Evolutionary conservation across 306 rosid genomes (phyloP).

Genomic region (Gillenia trifoliata): DNA sequence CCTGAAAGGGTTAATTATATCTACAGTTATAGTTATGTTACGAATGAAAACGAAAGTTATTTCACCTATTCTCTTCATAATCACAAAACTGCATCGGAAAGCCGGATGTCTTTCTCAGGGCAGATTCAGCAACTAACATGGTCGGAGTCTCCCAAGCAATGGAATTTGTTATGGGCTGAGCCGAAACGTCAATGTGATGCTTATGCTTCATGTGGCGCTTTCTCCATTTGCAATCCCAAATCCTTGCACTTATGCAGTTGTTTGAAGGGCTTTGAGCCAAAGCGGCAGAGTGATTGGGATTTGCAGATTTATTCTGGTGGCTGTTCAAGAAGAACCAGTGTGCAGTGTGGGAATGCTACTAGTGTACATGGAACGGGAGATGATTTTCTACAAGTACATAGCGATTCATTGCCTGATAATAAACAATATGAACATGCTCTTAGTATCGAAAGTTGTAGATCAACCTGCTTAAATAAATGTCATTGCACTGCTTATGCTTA

Average conservation of each 20-base stretch:
- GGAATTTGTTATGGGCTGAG: constrained; percentile 43
- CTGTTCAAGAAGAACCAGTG: constrained; percentile 35
- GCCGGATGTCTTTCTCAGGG: constrained; percentile 27
- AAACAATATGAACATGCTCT: constrained; percentile 18
- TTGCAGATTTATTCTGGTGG: constrained; percentile 42
- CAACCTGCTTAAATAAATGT: constrained; percentile 27
- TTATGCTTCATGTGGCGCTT: constrained; percentile 44
- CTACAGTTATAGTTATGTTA: constrained; percentile 30
- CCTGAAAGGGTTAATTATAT: constrained; percentile 40
- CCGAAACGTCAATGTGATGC: constrained; percentile 55
- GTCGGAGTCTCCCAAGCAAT: not conserved
- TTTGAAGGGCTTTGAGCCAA: constrained; percentile 46
- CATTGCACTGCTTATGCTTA: constrained; percentile 55
- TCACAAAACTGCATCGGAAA: not conserved
- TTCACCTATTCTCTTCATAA: constrained; percentile 35
- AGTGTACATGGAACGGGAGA: constrained; percentile 28
- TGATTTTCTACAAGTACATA: constrained; percentile 25
- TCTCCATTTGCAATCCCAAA: constrained; percentile 18
- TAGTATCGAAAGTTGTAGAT: constrained; percentile 35
- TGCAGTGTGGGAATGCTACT: constrained; percentile 30
- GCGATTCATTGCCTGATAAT: constrained; percentile 29
- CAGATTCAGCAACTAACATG: too few species aligned
- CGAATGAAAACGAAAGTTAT: constrained; percentile 44
- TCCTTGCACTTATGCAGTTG: constrained; percentile 46
- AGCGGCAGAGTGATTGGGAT: constrained; percentile 32